Conservation (phyloP, 179 eudicot genomes). For the Corrigiola litoralis region DNA sequence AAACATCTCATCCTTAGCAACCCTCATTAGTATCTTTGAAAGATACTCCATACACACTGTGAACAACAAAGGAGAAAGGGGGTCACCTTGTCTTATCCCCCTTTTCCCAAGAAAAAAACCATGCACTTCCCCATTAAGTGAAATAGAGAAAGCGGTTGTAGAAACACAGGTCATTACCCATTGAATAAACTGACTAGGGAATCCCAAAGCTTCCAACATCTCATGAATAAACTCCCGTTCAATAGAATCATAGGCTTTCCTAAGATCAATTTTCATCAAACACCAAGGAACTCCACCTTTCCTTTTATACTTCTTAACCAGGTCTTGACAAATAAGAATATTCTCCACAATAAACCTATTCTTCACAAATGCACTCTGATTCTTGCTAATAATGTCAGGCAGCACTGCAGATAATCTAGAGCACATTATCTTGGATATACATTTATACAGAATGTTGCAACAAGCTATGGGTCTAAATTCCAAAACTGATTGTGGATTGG, state of each 20-base stretch:
- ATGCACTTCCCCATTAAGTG: background rate
- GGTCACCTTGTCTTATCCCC: background rate
- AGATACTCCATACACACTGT: background rate
- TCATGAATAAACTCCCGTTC: background rate
- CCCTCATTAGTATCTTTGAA: background rate
- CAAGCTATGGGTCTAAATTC: background rate
- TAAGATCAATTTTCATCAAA: no score
- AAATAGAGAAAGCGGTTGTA: background rate
- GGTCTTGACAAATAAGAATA: background rate
- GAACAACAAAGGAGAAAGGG: background rate
- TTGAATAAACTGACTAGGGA: background rate
- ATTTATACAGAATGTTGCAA: background rate
- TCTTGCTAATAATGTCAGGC: background rate
- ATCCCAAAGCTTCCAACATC: background rate
- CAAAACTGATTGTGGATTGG: no score
- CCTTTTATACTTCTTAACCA: background rate
- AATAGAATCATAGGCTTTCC: background rate
- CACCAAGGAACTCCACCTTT: no score
- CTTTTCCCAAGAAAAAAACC: background rate
- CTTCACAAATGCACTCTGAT: background rate
- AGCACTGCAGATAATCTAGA: background rate
- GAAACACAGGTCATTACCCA: background rate
- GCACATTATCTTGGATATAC: background rate
- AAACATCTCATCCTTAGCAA: background rate
- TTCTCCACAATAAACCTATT: background rate